Base-by-base conservation (phyloP, 208 protist species). In the Angomonas ambiguus region DNA sequence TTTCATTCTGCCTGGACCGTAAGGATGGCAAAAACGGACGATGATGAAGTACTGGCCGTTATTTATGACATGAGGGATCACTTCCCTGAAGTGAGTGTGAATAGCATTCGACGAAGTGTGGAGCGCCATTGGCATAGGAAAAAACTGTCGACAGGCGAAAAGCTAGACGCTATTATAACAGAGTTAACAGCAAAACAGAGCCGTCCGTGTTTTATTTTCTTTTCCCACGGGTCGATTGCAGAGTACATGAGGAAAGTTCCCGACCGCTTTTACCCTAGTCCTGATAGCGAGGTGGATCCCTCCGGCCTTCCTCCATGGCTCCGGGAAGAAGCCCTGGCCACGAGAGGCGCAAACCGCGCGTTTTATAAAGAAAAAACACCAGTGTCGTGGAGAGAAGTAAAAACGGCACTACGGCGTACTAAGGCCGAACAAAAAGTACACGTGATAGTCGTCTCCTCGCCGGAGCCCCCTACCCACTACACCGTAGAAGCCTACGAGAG, bases 401-500 rank as follows among this genome's bases (percentile, higher is more conserved):
- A n/a, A 35, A 10, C 11, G 27, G 8, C 24, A 16, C 13, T 58
- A 55, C 18, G 62, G 76, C 30, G 69, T 83, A 55, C 35, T 28
- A 25, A 11, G 42, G 13, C 4, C 38, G 13, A 69, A 76, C 20
- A 80, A 79, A 65, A 67, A 31, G 62, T 65, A 24, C 10, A 48
- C 8, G 63, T 84, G 60, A 68, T 81, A 3, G 60, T 80, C n/a
- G 65, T 84, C 51, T 71, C 76, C 35, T 60, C 60, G 1, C 64
- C 67, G 25, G 32, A 58, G 11, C n/a, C 53, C 32, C 59, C 25
- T 0, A 49, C 74, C 0, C 49, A 51, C 11, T 25, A 10, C 16
- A 68, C 38, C 2, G 27, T 64, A 24, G 61, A 66, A 18, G 31
- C 16, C 33, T 83, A 85, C 64, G 85, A 92, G 56, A 66, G 67